Conservation (phyloP, 164 flowering plant genomes). For the Protea cynaroides region DNA sequence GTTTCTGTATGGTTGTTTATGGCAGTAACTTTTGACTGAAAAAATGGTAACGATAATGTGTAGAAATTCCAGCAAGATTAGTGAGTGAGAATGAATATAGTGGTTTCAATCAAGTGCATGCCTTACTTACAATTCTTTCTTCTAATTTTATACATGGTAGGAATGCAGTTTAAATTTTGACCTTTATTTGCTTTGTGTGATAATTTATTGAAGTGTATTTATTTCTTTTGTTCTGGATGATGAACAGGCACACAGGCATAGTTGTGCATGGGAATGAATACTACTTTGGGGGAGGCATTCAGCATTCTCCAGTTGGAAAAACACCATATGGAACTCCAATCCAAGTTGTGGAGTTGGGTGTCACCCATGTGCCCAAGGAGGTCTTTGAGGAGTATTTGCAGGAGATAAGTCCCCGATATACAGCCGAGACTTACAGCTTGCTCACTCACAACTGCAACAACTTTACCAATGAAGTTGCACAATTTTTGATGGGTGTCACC, state of each 20-base stretch:
- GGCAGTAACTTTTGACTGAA: too few species aligned
- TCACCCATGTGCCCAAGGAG: constrained; percentile 86
- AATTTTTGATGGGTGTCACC: constrained; percentile 67
- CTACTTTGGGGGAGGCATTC: constrained; percentile 94
- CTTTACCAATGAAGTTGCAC: constrained; percentile 95
- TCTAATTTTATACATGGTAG: too few species aligned
- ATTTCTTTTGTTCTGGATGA: neutral
- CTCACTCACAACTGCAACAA: constrained; percentile 92
- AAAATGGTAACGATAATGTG: too few species aligned
- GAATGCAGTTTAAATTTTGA: too few species aligned
- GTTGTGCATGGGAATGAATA: constrained; percentile 92
- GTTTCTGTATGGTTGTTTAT: too few species aligned
- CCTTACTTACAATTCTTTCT: too few species aligned
- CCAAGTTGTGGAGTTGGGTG: constrained; percentile 73
- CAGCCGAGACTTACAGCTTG: constrained; percentile 86
- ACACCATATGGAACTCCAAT: constrained; percentile 90
- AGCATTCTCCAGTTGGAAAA: constrained; percentile 53
- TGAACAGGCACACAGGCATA: constrained; percentile 90
- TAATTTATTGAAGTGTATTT: neutral
- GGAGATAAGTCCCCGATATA: constrained; percentile 85
- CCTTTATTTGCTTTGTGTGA: too few species aligned
- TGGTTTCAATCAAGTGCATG: too few species aligned
- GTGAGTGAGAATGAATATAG: too few species aligned
- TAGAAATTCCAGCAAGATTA: too few species aligned
- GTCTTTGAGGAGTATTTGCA: constrained; percentile 82